Conservation (phyloP, 2,329 filamentous ascomycete genomes). For the Zarea fungicola region DNA sequence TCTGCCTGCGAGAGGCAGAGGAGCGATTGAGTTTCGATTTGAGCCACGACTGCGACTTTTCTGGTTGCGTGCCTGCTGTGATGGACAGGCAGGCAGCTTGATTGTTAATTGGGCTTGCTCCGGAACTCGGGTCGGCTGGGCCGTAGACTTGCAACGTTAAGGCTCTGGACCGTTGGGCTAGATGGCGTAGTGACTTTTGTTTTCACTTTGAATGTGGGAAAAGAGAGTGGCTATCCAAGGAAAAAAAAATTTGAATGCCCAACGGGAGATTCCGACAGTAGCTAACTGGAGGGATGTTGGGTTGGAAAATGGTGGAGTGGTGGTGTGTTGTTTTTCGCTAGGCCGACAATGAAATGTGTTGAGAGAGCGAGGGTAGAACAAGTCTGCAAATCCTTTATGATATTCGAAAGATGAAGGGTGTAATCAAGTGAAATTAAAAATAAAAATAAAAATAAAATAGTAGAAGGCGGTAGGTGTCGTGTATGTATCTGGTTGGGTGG, state of each 20-base stretch:
- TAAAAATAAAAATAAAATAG: neutral
- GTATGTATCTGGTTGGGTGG: too few species aligned
- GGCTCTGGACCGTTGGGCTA: constrained; percentile 3
- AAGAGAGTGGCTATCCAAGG: constrained; percentile 1
- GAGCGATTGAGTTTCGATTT: constrained; percentile 36
- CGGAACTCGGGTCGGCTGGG: neutral
- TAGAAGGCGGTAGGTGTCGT: neutral
- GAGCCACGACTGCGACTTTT: constrained; percentile 34
- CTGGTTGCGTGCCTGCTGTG: constrained; percentile 10
- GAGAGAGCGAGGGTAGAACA: too few species aligned
- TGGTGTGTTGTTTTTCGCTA: neutral
- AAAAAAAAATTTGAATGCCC: constrained; percentile 10
- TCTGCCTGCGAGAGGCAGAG: constrained; percentile 39
- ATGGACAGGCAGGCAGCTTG: constrained; percentile 12
- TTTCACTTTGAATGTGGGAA: neutral
- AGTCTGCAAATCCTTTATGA: too few species aligned
- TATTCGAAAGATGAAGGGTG: too few species aligned
- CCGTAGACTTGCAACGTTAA: neutral
- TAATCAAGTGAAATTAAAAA: too few species aligned
- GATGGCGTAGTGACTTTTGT: too few species aligned
- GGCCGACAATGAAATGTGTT: too few species aligned
- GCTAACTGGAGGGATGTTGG: constrained; percentile 2
- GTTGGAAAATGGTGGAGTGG: constrained; percentile 4
- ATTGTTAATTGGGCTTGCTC: neutral
- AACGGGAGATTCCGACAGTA: neutral